Conservation (phyloP, 2,329 filamentous ascomycete species). For the Colletotrichum sp. region DNA sequence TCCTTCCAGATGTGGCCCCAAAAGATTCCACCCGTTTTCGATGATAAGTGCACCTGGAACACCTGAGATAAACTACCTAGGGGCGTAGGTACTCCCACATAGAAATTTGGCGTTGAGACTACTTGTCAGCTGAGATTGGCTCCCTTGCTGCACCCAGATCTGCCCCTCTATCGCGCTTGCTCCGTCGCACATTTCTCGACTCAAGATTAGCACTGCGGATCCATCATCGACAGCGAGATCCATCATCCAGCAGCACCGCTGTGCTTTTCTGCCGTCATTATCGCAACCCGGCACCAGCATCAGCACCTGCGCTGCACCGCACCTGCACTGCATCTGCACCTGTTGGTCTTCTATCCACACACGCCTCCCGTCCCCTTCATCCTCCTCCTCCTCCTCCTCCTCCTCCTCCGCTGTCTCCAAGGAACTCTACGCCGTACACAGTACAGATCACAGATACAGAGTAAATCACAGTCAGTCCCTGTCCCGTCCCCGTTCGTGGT, state of each 20-base stretch:
- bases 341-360: background rate
- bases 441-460: background rate
- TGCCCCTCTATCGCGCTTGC: background rate
- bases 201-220: background rate
- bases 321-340: background rate
- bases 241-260: background rate
- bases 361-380: background rate
- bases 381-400: background rate
- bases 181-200: background rate
- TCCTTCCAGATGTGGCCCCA: background rate
- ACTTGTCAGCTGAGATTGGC: background rate
- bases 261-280: background rate
- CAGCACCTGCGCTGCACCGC: background rate
- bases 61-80: background rate
- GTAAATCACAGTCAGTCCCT: background rate
- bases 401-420: background rate
- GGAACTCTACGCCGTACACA: background rate
- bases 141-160: background rate
- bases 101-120: rapidly evolving
- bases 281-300: background rate
- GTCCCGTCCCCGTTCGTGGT: background rate
- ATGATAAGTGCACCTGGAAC: background rate
- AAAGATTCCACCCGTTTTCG: background rate
- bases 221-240: background rate
- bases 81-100: background rate